Evolutionary conservation across 495 filamentous ascomycete genomes (phyloP).

Genomic region (Aspergillus asperescens): DNA sequence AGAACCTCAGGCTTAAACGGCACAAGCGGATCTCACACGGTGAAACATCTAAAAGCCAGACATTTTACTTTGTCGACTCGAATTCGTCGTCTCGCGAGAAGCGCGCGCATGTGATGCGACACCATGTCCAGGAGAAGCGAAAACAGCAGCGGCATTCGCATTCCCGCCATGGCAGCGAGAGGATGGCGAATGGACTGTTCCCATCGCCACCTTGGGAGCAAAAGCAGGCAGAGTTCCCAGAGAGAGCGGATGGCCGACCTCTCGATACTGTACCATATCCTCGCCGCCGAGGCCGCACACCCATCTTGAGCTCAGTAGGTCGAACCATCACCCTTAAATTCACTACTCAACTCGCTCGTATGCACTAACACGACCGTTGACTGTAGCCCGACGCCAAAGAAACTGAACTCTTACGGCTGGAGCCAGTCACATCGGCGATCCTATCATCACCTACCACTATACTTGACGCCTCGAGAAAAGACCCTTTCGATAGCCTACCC

Average conservation of each 20-base stretch:
- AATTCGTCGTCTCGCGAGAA: slow-evolving; percentile 43
- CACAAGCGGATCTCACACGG: slow-evolving; percentile 25
- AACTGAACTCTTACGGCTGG: not conserved
- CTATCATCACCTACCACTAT: slow-evolving; percentile 26
- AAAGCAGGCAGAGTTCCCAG: slow-evolving; percentile 11
- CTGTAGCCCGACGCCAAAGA: not conserved
- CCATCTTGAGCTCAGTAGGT: not conserved
- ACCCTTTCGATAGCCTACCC: slow-evolving; percentile 33
- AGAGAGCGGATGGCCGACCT: not conserved
- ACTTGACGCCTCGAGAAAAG: slow-evolving; percentile 31
- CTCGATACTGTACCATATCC: not conserved
- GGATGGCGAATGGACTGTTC: slow-evolving; percentile 15
- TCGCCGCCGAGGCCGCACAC: not conserved
- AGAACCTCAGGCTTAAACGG: slow-evolving; percentile 22
- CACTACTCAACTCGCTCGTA: not conserved
- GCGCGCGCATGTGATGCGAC: slow-evolving; percentile 47
- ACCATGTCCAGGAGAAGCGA: slow-evolving; percentile 44
- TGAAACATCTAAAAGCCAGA: slow-evolving; percentile 26
- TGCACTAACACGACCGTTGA: not conserved
- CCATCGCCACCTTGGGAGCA: slow-evolving; percentile 26
- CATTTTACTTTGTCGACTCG: slow-evolving; percentile 44
- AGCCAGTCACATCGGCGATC: not conserved
- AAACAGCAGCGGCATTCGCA: slow-evolving; percentile 29
- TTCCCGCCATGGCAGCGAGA: slow-evolving; percentile 16
- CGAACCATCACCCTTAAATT: too few species aligned